These are phyloP conservation scores for Quambalaria eucalypti DNA, from an alignment of 1,284 basidiomycete genomes.

Conservation along the genomic window DNA sequence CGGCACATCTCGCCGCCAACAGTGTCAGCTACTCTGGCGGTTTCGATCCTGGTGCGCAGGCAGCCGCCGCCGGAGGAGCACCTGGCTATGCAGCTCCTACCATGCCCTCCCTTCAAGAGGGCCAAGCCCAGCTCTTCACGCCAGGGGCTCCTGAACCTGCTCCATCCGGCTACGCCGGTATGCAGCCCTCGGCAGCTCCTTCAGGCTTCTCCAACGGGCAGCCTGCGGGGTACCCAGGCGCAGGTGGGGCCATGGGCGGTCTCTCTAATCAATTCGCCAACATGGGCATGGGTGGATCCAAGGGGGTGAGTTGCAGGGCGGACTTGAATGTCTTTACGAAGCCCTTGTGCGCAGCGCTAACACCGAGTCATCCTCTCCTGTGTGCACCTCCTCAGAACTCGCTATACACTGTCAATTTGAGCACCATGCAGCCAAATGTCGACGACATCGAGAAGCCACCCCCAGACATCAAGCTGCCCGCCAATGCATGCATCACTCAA, in stretches of 20 bases:
- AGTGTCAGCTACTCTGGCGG: conserved; percentile 46
- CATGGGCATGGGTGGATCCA: conserved; percentile 62
- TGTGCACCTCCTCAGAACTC: conserved; percentile 21
- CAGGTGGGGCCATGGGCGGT: conserved; percentile 53
- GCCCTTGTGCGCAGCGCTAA: too few relatives aligned
- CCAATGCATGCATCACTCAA: conserved; percentile 67
- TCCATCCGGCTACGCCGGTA: conserved; percentile 11
- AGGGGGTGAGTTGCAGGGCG: conserved; percentile 15
- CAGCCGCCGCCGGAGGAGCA: conserved; percentile 10
- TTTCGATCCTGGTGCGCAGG: conserved; percentile 46
- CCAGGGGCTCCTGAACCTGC: conserved; percentile 10
- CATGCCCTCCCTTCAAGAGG: conserved; percentile 8
- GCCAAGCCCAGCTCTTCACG: conserved; percentile 12
- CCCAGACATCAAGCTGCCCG: conserved; percentile 79
- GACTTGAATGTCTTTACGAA: too few relatives aligned
- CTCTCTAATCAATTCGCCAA: conserved; percentile 75
- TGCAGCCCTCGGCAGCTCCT: conserved; percentile 4
- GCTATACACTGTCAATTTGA: conserved; percentile 33
- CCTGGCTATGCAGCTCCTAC: conserved; percentile 16
- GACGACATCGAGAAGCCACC: conserved; percentile 69
- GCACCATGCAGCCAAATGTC: conserved; percentile 59
- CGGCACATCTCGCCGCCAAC: conserved; percentile 47
- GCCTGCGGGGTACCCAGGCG: background rate
- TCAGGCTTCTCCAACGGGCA: conserved; percentile 1
- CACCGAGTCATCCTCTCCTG: conserved; percentile 4